Base-by-base conservation (phyloP, 495 filamentous ascomycete species). In the Neurospora sp. region DNA sequence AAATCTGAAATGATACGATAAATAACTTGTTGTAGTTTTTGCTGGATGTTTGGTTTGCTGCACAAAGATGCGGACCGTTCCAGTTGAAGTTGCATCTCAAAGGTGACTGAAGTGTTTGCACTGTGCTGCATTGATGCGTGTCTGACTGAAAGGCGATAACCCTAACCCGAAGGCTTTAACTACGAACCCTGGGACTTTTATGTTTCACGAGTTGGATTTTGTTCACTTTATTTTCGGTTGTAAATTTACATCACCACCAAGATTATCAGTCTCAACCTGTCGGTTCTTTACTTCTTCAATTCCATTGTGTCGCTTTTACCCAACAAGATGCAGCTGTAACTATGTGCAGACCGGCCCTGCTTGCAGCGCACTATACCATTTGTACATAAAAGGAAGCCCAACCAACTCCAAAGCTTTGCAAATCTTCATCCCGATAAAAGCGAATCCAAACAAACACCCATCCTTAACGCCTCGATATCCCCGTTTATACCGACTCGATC, bases 401-500 rank as follows among this genome's bases (percentile, higher is more conserved):
- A 66, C 53, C 53, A 66, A 66, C 53, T 66, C 53, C 53, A 35
- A 66, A 66, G 53, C 53, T 66, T 66, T 66, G 53, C 53, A 61
- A 61, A 61, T 35, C 27, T 66, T 66, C 27, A 66, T 66, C 53
- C 22, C 27, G 27, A 66, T 35, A 35, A 14, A 66, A 66, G 46
- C 31, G 31, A 35, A 35, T 35, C 5, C 31, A 35, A 35, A 35
- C 53, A 66, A 31, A 66, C 14, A 66, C 27, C 53, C 53, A 18
- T 16, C 53, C 53, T 18, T 31, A 66, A 69, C 35, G 46, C 39
- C 44, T 12, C 61, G 48, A 40, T n/a, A 35, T 31, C 27, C 31
- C 35, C 70, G 74, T 61, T 81, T 75, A 89, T 75, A 91, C 90
- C 71, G 84, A 87, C 44, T 93, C 91, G 70, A 98, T 85, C 70